These are phyloP conservation scores for Leptographium procerum DNA, from an alignment of 2,329 filamentous ascomycete species.

Conservation along the genomic window DNA sequence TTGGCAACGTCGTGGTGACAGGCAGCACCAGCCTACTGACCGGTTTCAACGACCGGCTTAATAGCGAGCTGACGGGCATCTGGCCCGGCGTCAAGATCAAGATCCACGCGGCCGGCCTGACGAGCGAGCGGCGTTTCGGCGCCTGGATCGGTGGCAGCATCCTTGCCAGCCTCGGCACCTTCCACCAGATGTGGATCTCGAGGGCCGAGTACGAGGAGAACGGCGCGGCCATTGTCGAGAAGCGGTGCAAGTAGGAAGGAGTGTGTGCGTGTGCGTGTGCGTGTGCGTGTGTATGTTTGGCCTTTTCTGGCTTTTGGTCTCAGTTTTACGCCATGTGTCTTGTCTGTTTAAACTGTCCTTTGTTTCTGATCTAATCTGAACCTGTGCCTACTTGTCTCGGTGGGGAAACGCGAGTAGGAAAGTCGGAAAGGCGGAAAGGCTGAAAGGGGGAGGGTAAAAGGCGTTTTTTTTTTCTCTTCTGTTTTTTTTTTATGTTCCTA, in stretches of 20 bases:
- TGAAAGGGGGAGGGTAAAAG: neutral
- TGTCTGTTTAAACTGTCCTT: no score
- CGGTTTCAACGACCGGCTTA: slow-evolving; percentile 83
- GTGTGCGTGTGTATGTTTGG: neutral
- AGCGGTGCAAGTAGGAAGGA: slow-evolving; percentile 70
- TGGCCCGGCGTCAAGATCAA: slow-evolving; percentile 82
- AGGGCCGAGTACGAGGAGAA: slow-evolving; percentile 98
- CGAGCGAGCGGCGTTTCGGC: slow-evolving; percentile 77
- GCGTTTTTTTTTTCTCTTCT: neutral
- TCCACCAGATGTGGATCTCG: slow-evolving; percentile 99
- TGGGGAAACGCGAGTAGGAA: no score
- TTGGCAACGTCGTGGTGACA: slow-evolving; percentile 86
- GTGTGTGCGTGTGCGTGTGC: neutral
- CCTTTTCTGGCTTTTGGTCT: no score
- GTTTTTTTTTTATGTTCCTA: neutral
- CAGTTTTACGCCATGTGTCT: no score
- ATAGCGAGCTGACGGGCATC: slow-evolving; percentile 67
- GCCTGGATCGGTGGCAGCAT: slow-evolving; percentile 97
- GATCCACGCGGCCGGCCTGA: slow-evolving; percentile 75
- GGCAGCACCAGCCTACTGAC: slow-evolving; percentile 80
- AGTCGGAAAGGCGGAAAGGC: no score
- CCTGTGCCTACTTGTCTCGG: no score
- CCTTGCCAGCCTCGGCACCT: slow-evolving; percentile 85
- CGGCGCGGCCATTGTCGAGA: slow-evolving; percentile 81
- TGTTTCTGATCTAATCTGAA: no score